Conservation (phyloP, 2,329 filamentous ascomycete species). For the Rutstroemia sydowiana region DNA sequence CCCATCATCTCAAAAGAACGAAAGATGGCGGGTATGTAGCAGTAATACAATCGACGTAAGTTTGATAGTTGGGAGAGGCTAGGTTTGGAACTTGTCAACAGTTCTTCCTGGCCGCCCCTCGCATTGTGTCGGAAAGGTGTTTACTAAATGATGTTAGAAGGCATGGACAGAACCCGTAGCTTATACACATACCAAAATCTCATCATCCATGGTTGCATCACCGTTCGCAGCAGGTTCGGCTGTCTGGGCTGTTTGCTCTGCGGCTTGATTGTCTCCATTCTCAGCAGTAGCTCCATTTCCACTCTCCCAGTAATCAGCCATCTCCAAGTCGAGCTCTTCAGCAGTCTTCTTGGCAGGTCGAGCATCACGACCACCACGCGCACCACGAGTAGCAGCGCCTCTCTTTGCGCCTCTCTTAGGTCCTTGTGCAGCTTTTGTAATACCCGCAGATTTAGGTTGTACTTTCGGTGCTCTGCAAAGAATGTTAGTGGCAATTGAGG, state of each 20-base stretch:
- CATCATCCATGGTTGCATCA: conserved; percentile 60
- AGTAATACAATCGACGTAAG: conserved; percentile 10
- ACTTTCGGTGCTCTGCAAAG: conserved; percentile 51
- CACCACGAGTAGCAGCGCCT: conserved; percentile 41
- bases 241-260: conserved; percentile 35
- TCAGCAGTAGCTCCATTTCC: conserved; percentile 39
- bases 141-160: neutral
- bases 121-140: neutral
- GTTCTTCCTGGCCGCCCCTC: neutral
- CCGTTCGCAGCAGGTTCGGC: conserved; percentile 31
- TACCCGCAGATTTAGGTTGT: conserved; percentile 75
- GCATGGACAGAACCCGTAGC: no score
- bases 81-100: neutral
- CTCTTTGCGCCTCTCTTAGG: conserved; percentile 22
- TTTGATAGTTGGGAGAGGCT: neutral
- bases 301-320: conserved; percentile 82
- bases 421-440: conserved; percentile 57
- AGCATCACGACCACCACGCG: conserved; percentile 41
- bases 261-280: conserved; percentile 41
- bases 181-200: conserved; percentile 37
- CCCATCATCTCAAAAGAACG: neutral
- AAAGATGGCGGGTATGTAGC: conserved; percentile 3
- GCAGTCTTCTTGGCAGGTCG: conserved; percentile 78
- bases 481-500: conserved; percentile 21
- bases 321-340: conserved; percentile 94